Conservation (phyloP, 208 protist species). For the Crithidia fasciculata region DNA sequence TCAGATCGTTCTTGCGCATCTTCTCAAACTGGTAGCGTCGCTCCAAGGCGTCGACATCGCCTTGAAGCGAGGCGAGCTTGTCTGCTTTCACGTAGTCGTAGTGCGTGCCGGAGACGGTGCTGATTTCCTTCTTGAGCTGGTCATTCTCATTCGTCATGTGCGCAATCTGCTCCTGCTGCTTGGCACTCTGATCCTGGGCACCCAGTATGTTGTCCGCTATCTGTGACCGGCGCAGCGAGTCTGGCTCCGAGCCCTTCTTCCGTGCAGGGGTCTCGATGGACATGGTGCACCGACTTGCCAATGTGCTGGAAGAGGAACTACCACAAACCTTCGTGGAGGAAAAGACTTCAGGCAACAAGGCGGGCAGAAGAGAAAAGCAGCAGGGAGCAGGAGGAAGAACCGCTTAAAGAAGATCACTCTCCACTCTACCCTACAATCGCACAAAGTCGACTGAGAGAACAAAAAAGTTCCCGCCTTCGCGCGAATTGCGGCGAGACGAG, state of each 20-base stretch:
- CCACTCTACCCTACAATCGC: too few species aligned
- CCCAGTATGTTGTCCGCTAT: slow-evolving; percentile 59
- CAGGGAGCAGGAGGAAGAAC: too few species aligned
- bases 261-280: slow-evolving; percentile 16
- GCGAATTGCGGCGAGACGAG: background rate
- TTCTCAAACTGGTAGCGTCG: slow-evolving; percentile 92
- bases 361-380: too few species aligned
- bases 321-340: too few species aligned
- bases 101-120: slow-evolving; percentile 55
- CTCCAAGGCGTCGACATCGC: slow-evolving; percentile 89
- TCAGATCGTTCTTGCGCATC: slow-evolving; percentile 91
- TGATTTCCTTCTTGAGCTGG: slow-evolving; percentile 90
- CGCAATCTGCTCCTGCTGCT: slow-evolving; percentile 83
- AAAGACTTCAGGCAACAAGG: too few species aligned
- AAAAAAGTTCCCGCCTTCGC: background rate
- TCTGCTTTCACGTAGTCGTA: slow-evolving; percentile 91
- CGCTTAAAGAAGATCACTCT: too few species aligned
- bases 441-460: too few species aligned
- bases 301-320: too few species aligned
- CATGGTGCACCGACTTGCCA: slow-evolving; percentile 8
- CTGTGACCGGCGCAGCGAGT: slow-evolving; percentile 67
- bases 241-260: slow-evolving; percentile 37
- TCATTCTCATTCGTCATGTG: slow-evolving; percentile 85
- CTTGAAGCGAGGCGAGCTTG: slow-evolving; percentile 82
- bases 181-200: slow-evolving; percentile 62